Evolutionary conservation across 179 eudicot species (phyloP), one percentile per base, ranked within the genome.

Genomic region (Camellia oleifera): DNA sequence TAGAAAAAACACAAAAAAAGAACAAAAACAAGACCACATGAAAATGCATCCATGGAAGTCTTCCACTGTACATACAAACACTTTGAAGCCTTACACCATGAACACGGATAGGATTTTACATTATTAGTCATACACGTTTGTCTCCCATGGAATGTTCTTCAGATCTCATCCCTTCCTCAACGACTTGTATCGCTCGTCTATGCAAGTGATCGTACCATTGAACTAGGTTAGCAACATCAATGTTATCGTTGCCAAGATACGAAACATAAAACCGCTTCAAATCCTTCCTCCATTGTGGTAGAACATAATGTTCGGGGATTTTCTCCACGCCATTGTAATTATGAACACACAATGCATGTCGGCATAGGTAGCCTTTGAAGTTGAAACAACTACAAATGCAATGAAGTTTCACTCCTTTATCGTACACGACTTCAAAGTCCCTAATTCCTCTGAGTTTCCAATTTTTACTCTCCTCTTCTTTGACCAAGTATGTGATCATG

Each of bases 251-350:
- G 15, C 93, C 88, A 53, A 87, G 8, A 58, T 88, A 89, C 0
- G 88, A 85, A 56, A 85, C 81, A 69, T 91, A 91, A 78, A 90
- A 48, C 14, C 92, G 93, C 80, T 87, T 90, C 7, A 88, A 78
- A 80, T 92, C 98, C 82, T 89, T 94, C 81, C 95, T 92, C 97
- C 97, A 94, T 20, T 97, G 80, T 7, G 90, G 77, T 71, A 94
- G 75, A 20, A 94, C 80, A 67, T 88, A 92, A 4, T 87, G 87
- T 4, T 48, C 72, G 0, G 98, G 94, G 69, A 94, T 86, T 64
- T 92, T 92, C 62, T 91, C 93, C 46, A 91, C 81, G 17, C 84
- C 80, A 52, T 88, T 89, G 79, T 81, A 86, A 70, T 81, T 84
- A 12, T 92, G 92, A 52, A 90, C 91, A 58, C 86, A 84, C 32